Percentiles rank a stretch among this genome's conserved stretches.
These are phyloP conservation scores for Leucogyrophana mollusca DNA, from an alignment of 768 basidiomycete genomes.

Conservation along the genomic window DNA sequence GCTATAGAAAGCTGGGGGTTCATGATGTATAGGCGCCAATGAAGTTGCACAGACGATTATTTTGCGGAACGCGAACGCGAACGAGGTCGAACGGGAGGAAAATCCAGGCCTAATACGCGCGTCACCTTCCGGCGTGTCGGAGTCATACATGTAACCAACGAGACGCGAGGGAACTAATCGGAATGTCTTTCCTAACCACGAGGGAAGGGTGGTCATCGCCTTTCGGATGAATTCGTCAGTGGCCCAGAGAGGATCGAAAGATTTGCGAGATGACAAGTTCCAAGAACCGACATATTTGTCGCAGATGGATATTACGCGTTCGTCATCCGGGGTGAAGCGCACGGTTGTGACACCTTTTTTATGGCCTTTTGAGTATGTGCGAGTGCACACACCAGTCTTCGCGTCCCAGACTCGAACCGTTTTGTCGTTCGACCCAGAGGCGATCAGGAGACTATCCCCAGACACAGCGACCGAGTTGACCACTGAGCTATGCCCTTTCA, in stretches of 20 bases:
- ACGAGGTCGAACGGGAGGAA: slow-evolving; percentile 8
- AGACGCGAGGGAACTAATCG: slow-evolving; percentile 4
- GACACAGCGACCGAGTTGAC: slow-evolving; percentile 22
- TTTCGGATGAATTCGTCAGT: slow-evolving; percentile 9
- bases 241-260: slow-evolving; percentile 14
- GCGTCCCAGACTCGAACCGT: slow-evolving; percentile 23
- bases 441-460: slow-evolving; percentile 12
- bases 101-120: slow-evolving; percentile 2
- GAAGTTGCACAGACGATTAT: slow-evolving; percentile 6
- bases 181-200: slow-evolving; percentile 14
- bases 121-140: slow-evolving; percentile 6
- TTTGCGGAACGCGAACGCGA: slow-evolving; percentile 2
- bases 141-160: slow-evolving; percentile 7
- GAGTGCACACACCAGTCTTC: slow-evolving; percentile 15
- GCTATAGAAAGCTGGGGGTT: slow-evolving; percentile 6
- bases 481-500: slow-evolving; percentile 15
- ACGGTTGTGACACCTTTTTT: slow-evolving; percentile 14
- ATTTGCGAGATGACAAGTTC: slow-evolving; percentile 8
- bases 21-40: slow-evolving; percentile 3
- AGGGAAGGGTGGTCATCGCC: slow-evolving; percentile 5
- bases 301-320: slow-evolving; percentile 12
- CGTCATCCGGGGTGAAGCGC: slow-evolving; percentile 15
- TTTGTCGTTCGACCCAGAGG: slow-evolving; percentile 20
- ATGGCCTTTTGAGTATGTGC: slow-evolving; percentile 12
- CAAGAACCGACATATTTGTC: slow-evolving; percentile 13